Evolutionary conservation across 768 basidiomycete genomes (phyloP).

Genomic region (Rhodotorula diobovata): DNA sequence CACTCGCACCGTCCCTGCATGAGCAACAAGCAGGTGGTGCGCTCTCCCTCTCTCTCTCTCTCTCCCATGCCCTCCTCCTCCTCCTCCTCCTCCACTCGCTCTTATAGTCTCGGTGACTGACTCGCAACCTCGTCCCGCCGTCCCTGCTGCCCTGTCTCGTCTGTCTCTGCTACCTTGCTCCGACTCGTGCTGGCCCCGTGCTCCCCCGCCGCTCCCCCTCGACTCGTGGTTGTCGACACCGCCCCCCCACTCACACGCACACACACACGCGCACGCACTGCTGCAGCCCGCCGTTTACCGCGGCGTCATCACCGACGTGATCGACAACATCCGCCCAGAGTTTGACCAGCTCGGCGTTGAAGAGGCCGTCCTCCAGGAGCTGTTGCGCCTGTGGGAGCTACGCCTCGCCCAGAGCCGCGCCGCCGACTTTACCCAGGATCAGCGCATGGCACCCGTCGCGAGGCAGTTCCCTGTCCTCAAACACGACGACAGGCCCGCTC

Average conservation of each 20-base stretch:
- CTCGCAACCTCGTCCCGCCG: background rate
- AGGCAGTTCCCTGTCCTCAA: conserved; percentile 19
- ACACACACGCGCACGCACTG: background rate
- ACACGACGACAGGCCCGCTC: background rate
- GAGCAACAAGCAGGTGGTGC: background rate
- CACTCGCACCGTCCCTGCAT: background rate
- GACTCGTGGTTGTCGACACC: background rate
- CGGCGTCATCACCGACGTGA: conserved; percentile 87
- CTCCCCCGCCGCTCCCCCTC: background rate
- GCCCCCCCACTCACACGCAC: background rate
- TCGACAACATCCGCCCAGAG: conserved; percentile 76
- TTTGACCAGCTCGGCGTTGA: conserved; percentile 95
- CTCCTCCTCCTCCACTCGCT: too few species aligned
- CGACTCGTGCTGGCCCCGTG: background rate
- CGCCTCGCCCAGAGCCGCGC: conserved; percentile 92
- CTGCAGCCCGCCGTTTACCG: conserved; percentile 59
- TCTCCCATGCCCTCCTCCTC: background rate
- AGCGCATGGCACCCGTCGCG: conserved; percentile 32
- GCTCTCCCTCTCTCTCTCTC: background rate
- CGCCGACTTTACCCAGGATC: conserved; percentile 69
- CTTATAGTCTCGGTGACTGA: too few species aligned
- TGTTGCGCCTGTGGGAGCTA: conserved; percentile 97
- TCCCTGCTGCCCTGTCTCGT: background rate
- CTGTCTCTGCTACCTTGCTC: background rate
- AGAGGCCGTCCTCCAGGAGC: conserved; percentile 79